Evolutionary conservation across 1,284 basidiomycete species (phyloP).

Genomic region (Xerocomus amazonicus): DNA sequence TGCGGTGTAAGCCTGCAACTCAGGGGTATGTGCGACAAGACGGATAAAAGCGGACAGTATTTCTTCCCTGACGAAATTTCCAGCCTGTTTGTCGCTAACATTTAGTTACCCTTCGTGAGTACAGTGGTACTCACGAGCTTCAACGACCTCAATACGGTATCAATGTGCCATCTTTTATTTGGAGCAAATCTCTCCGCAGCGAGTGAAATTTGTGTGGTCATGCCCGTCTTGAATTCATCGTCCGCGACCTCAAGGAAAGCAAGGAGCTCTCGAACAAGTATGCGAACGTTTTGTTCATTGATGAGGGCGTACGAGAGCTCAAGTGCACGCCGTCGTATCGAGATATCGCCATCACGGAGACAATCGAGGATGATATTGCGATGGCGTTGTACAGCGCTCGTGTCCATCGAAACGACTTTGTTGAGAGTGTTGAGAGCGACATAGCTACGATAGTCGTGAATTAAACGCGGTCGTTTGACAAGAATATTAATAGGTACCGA

Average conservation of each 20-base stretch:
- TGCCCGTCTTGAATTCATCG: conserved; percentile 96
- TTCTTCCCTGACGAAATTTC: conserved; percentile 97
- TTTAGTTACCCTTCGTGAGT: neutral
- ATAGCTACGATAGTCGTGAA: conserved; percentile 57
- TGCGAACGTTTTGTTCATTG: conserved; percentile 92
- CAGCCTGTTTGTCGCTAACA: conserved; percentile 57
- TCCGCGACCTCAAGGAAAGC: conserved; percentile 98
- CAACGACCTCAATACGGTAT: conserved; percentile 91
- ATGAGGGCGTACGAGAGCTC: conserved; percentile 98
- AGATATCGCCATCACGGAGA: conserved; percentile 97
- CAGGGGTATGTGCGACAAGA: conserved; percentile 94
- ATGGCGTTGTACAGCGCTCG: conserved; percentile 97
- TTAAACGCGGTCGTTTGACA: neutral
- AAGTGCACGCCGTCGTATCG: conserved; percentile 93
- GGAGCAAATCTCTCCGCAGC: conserved; percentile 97
- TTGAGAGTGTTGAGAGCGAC: conserved; percentile 98
- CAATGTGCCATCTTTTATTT: conserved; percentile 99
- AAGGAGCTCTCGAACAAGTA: conserved; percentile 89
- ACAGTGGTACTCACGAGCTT: conserved; percentile 66
- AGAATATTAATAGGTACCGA: conserved; percentile 49
- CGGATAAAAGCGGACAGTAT: conserved; percentile 94
- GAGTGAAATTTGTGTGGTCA: conserved; percentile 97
- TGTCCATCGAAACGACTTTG: conserved; percentile 98
- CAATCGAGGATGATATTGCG: conserved; percentile 98
- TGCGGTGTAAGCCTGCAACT: conserved; percentile 93